Percentiles rank a stretch among this genome's conserved stretches.
Evolutionary conservation across 1,284 basidiomycete species (phyloP).

Genomic region (Puccinia horiana): DNA sequence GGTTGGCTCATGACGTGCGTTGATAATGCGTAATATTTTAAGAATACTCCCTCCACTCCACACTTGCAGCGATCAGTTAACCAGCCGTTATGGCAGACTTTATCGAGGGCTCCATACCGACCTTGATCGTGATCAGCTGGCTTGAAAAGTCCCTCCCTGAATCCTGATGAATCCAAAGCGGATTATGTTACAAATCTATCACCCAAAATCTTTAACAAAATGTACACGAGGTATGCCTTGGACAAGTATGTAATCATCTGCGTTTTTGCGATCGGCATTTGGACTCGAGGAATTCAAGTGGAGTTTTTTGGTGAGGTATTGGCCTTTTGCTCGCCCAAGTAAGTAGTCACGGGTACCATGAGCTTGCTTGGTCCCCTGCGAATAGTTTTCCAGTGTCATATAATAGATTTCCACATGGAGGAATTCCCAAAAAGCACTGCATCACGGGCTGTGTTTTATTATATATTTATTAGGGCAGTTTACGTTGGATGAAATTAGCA

Average conservation of each 20-base stretch:
- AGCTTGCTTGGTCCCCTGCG: neutral
- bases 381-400: neutral
- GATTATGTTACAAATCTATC: no score
- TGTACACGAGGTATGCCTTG: no score
- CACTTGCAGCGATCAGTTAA: neutral
- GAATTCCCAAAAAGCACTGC: neutral
- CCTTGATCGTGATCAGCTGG: neutral
- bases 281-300: neutral
- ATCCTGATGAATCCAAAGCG: no score
- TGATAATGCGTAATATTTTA: neutral
- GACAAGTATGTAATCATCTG: neutral
- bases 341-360: neutral
- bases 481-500: no score
- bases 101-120: neutral
- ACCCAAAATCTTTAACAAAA: no score
- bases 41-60: neutral
- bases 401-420: neutral
- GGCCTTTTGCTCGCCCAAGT: no score
- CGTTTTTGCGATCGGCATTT: neutral
- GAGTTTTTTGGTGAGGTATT: neutral
- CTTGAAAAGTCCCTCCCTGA: neutral
- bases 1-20: neutral
- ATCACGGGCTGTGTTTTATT: neutral
- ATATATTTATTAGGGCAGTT: no score
- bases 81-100: neutral